Evolutionary conservation across 169 alveolate species (phyloP).

Genomic region (Perkinsus olseni): DNA sequence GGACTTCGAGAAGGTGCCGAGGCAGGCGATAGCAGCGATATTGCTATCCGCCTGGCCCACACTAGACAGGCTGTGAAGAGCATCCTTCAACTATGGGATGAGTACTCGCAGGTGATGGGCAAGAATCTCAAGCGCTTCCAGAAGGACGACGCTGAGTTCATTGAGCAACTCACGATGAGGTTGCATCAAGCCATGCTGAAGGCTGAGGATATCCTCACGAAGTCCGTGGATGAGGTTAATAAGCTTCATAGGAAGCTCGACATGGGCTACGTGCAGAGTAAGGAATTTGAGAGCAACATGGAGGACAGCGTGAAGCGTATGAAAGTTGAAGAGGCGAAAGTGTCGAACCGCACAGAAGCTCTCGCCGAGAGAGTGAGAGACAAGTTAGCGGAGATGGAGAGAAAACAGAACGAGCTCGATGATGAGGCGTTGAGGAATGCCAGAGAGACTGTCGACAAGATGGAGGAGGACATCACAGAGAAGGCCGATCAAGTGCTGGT

Average conservation of each 20-base stretch:
- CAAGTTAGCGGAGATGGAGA: neutral
- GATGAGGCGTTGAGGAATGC: neutral
- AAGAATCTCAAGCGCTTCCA: neutral
- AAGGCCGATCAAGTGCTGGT: neutral
- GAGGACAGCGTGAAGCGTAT: neutral
- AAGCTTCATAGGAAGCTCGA: neutral
- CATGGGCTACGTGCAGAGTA: neutral
- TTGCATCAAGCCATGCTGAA: neutral
- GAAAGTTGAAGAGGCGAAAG: neutral
- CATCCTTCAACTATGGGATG: neutral
- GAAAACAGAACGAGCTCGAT: neutral
- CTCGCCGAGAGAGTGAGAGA: neutral
- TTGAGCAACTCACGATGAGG: neutral
- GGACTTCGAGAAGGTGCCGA: neutral
- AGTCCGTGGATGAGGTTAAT: neutral
- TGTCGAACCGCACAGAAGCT: neutral
- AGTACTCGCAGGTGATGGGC: neutral
- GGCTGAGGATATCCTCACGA: neutral
- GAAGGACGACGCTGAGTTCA: neutral
- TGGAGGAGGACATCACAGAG: neutral
- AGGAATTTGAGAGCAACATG: neutral
- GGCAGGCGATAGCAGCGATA: neutral
- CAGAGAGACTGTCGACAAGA: neutral
- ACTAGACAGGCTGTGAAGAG: neutral
- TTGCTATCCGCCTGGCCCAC: neutral